Evolutionary conservation across 2,329 filamentous ascomycete genomes (phyloP).

Genomic region (Albifimbria verrucaria): DNA sequence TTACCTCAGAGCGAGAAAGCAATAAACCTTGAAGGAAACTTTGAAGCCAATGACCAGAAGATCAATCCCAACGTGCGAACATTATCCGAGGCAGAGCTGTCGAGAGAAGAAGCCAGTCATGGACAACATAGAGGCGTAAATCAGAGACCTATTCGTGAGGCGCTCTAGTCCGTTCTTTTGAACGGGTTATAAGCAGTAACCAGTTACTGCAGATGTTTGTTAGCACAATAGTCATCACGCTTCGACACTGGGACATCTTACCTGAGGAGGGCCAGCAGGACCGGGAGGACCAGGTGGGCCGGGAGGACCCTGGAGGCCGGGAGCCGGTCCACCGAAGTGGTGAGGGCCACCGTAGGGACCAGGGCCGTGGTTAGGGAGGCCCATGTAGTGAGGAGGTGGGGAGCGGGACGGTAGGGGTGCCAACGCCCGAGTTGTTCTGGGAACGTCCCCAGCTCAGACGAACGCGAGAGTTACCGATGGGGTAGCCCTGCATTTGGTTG

Average conservation of each 20-base stretch:
- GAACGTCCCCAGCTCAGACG: slow-evolving; percentile 96
- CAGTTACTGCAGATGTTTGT: background rate
- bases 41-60: slow-evolving; percentile 22
- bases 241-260: slow-evolving; percentile 18
- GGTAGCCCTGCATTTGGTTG: slow-evolving; percentile 99
- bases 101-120: background rate
- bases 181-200: background rate
- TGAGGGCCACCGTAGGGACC: slow-evolving; percentile 41
- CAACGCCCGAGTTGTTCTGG: slow-evolving; percentile 98
- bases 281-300: slow-evolving; percentile 34
- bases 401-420: slow-evolving; percentile 96
- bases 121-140: background rate
- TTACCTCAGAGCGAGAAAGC: slow-evolving; percentile 29
- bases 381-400: slow-evolving; percentile 59
- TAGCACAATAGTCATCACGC: background rate
- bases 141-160: background rate
- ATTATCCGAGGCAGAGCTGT: background rate
- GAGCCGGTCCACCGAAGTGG: slow-evolving; percentile 43
- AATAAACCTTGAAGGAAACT: slow-evolving; percentile 21
- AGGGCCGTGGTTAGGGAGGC: slow-evolving; percentile 42
- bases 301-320: slow-evolving; percentile 39
- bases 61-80: background rate
- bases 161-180: background rate
- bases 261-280: slow-evolving; percentile 36
- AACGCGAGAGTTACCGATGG: slow-evolving; percentile 97